These are phyloP conservation scores for Glebionis coronaria DNA, from an alignment of 129 eudicot species.

Conservation along the genomic window DNA sequence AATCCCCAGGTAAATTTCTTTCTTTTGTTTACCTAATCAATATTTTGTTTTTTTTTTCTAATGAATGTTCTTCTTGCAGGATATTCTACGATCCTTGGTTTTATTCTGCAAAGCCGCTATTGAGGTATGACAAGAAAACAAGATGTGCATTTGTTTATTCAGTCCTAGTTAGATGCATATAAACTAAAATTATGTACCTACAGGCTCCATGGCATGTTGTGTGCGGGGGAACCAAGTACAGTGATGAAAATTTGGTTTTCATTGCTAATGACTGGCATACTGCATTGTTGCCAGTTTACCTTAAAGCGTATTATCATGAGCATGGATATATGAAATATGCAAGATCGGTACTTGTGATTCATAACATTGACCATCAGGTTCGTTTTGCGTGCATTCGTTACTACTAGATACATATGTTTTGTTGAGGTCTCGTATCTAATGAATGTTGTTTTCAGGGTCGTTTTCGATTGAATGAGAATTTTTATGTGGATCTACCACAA, in stretches of 20 bases:
- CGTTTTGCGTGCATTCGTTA: constrained; percentile 4
- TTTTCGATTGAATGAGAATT: constrained; percentile 72
- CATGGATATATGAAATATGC: constrained; percentile 81
- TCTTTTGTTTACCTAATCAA: background rate
- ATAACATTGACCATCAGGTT: constrained; percentile 95
- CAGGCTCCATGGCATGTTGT: constrained; percentile 97
- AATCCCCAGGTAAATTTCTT: constrained; percentile 53
- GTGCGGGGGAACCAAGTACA: constrained; percentile 88
- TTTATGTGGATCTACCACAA: constrained; percentile 72
- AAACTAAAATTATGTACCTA: constrained; percentile 12
- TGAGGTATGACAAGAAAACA: constrained; percentile 56
- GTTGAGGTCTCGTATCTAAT: too few relatives aligned
- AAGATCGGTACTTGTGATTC: constrained; percentile 88
- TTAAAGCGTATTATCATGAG: constrained; percentile 95
- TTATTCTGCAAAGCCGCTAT: constrained; percentile 96
- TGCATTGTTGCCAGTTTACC: constrained; percentile 89
- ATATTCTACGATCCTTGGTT: constrained; percentile 80
- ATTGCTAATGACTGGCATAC: constrained; percentile 99
- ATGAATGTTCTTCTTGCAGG: constrained; percentile 43
- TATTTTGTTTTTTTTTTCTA: too few relatives aligned
- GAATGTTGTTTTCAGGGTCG: constrained; percentile 58
- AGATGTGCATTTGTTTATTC: background rate
- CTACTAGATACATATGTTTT: background rate
- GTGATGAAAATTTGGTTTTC: constrained; percentile 94
- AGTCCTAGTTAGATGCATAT: background rate